Evolutionary conservation across 257 asterid genomes (phyloP).

Genomic region (Agastache rugosa): DNA sequence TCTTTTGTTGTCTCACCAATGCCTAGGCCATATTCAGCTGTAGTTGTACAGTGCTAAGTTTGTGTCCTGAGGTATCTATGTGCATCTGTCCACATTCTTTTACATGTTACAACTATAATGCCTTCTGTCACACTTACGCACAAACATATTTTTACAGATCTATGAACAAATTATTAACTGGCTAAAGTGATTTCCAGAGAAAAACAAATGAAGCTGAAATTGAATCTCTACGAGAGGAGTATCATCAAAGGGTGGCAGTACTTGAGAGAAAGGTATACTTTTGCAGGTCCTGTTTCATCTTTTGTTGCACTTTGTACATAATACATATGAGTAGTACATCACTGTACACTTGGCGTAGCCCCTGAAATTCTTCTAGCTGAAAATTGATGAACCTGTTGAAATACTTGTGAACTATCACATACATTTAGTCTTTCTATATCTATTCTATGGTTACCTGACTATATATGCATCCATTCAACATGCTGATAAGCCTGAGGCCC

Average conservation of each 20-base stretch:
- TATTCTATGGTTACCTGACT: background rate
- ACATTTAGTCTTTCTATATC: constrained; percentile 12
- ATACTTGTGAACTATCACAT: constrained; percentile 2
- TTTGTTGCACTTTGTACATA: constrained; percentile 19
- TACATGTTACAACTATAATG: constrained; percentile 21
- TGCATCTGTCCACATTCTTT: constrained; percentile 15
- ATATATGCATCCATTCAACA: constrained; percentile 16
- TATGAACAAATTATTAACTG: constrained; percentile 31
- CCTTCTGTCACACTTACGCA: constrained; percentile 19
- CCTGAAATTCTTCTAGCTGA: constrained; percentile 18
- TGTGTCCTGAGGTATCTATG: constrained; percentile 7
- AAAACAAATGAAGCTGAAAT: constrained; percentile 84
- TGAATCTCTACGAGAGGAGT: constrained; percentile 95
- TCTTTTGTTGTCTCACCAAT: background rate
- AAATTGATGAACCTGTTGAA: constrained; percentile 21
- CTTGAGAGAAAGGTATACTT: constrained; percentile 91
- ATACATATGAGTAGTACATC: background rate
- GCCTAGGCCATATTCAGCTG: constrained; percentile 11
- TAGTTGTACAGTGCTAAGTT: constrained; percentile 4
- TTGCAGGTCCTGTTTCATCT: constrained; percentile 43
- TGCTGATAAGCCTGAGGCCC: constrained; percentile 25
- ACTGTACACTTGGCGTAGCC: constrained; percentile 19
- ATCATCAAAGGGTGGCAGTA: constrained; percentile 84
- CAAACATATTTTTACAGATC: constrained; percentile 10
- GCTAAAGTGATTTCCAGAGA: constrained; percentile 55